A percentile compares a stretch with the other conserved stretches of the same genome.
Evolutionary conservation across 1,284 basidiomycete species (phyloP).

Genomic region (Pascua sp.): DNA sequence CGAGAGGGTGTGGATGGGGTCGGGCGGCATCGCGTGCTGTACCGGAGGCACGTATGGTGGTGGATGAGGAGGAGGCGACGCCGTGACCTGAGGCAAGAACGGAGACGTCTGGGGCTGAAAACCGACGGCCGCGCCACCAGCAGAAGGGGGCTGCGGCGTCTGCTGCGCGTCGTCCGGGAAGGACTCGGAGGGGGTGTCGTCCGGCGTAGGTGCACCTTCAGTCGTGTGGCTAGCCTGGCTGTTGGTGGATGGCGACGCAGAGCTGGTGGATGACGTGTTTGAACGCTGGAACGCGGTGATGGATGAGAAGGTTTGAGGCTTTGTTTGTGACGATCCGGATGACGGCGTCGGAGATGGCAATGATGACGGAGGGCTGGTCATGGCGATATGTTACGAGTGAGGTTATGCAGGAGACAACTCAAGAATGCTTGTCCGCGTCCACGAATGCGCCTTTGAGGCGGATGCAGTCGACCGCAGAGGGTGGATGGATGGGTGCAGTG

Average conservation of each 20-base stretch:
- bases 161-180: slow-evolving; percentile 13
- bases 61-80: slow-evolving; percentile 42
- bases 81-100: slow-evolving; percentile 37
- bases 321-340: slow-evolving; percentile 30
- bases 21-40: slow-evolving; percentile 46
- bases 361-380: slow-evolving; percentile 36
- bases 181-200: slow-evolving; percentile 11
- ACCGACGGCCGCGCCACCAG: neutral
- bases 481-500: slow-evolving; percentile 3
- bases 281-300: slow-evolving; percentile 17
- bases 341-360: slow-evolving; percentile 36
- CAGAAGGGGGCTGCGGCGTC: slow-evolving; percentile 10
- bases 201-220: slow-evolving; percentile 7
- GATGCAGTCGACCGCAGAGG: neutral
- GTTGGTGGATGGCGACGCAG: slow-evolving; percentile 17
- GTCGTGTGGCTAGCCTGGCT: slow-evolving; percentile 1
- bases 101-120: slow-evolving; percentile 11
- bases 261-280: slow-evolving; percentile 20
- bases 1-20: slow-evolving; percentile 38
- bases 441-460: neutral
- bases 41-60: slow-evolving; percentile 44
- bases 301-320: slow-evolving; percentile 27
- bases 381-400: slow-evolving; percentile 7
- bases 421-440: neutral
- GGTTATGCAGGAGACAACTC: neutral